Percentiles rank a stretch among this genome's conserved stretches.
Evolutionary conservation across 768 basidiomycete species (phyloP).

Genomic region (Kwoniella sp.): DNA sequence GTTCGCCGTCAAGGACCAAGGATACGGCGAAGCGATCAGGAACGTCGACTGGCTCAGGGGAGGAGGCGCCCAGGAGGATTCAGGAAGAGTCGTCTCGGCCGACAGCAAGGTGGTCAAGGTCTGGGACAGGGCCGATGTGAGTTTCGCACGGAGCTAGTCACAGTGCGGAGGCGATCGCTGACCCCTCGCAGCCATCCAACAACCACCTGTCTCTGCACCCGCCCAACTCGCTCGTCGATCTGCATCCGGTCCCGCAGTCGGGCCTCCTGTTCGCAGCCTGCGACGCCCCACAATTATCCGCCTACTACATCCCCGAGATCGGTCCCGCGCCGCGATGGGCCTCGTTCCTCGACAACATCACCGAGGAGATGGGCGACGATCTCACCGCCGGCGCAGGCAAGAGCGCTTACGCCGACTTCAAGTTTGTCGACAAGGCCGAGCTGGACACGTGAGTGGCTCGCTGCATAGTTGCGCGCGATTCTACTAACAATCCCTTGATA

Average conservation of each 20-base stretch:
- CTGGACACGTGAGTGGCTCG: conserved; percentile 65
- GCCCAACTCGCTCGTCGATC: conserved; percentile 77
- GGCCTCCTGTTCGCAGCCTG: conserved; percentile 88
- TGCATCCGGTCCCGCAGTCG: conserved; percentile 83
- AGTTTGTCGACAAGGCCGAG: conserved; percentile 86
- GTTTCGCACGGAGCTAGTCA: neutral
- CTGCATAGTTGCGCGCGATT: neutral
- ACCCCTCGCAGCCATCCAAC: conserved; percentile 59
- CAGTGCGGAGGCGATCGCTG: neutral
- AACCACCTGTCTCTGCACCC: conserved; percentile 94
- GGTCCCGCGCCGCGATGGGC: conserved; percentile 97
- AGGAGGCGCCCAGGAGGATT: conserved; percentile 65
- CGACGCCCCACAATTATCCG: conserved; percentile 92
- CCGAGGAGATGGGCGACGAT: conserved; percentile 91
- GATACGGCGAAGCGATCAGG: conserved; percentile 86
- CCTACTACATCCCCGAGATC: conserved; percentile 91
- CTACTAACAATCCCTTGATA: conserved; percentile 43
- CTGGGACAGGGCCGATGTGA: conserved; percentile 74
- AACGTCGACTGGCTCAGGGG: conserved; percentile 85
- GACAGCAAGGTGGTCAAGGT: conserved; percentile 97
- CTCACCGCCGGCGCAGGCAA: conserved; percentile 52
- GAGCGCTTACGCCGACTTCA: conserved; percentile 86
- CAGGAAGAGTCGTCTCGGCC: conserved; percentile 81
- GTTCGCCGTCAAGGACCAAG: conserved; percentile 90
- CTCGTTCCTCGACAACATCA: conserved; percentile 95